These are phyloP conservation scores for Tulasnella calospora DNA, from an alignment of 768 basidiomycete species.

Conservation along the genomic window DNA sequence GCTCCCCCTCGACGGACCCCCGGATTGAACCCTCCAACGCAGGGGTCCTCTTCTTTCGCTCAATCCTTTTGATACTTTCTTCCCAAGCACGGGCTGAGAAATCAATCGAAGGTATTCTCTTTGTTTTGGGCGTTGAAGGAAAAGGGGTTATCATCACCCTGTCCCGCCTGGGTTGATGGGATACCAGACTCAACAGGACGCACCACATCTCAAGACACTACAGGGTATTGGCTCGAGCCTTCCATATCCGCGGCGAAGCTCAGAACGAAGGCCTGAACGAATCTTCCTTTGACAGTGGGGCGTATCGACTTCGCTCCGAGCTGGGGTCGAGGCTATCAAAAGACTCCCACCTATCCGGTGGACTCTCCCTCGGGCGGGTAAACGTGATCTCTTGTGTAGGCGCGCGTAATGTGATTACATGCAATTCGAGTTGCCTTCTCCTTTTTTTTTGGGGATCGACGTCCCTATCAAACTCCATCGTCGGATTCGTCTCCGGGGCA, in stretches of 20 bases:
- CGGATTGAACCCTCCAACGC: not conserved
- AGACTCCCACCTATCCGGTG: not conserved
- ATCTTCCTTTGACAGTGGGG: not conserved
- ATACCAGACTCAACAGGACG: not conserved
- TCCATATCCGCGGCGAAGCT: not conserved
- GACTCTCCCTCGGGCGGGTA: not conserved
- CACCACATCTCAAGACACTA: not conserved
- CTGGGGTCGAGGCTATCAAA: slow-evolving; percentile 4
- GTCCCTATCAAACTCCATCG: not conserved
- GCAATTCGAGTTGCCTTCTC: not conserved
- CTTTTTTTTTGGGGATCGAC: not conserved
- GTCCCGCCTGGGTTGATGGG: not conserved
- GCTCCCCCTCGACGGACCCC: not conserved
- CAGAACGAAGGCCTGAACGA: not conserved
- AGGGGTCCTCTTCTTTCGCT: not conserved
- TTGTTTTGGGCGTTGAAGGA: not conserved
- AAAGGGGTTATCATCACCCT: not conserved
- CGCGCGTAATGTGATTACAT: slow-evolving; percentile 4
- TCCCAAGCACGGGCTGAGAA: not conserved
- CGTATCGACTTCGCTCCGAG: not conserved
- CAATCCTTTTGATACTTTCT: not conserved
- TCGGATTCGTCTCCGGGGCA: not conserved
- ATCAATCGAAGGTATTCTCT: not conserved
- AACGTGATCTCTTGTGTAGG: not conserved
- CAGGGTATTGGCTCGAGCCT: not conserved